Evolutionary conservation across 768 basidiomycete genomes (phyloP).

Genomic region (Boletus reticulatus): DNA sequence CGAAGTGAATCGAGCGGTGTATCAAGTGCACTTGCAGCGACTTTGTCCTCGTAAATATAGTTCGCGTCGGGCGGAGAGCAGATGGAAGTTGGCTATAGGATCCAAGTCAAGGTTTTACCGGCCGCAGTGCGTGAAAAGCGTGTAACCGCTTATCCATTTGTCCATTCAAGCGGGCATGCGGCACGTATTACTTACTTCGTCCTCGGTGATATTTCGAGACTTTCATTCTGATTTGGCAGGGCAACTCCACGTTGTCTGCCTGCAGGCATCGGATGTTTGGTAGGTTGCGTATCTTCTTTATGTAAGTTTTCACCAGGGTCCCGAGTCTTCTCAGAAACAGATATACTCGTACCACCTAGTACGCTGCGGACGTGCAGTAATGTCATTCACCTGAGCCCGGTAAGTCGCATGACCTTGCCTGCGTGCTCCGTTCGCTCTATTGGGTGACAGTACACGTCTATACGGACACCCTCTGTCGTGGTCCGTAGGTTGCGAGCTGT

Average conservation of each 20-base stretch:
- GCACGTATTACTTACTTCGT: slow-evolving; percentile 31
- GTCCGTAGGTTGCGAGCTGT: slow-evolving; percentile 13
- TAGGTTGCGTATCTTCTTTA: slow-evolving; percentile 41
- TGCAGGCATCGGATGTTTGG: slow-evolving; percentile 59
- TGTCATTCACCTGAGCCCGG: background rate
- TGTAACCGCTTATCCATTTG: slow-evolving; percentile 54
- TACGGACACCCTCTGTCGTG: background rate
- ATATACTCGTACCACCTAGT: background rate
- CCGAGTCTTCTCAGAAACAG: slow-evolving; percentile 9
- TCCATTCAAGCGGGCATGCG: slow-evolving; percentile 33
- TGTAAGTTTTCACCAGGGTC: slow-evolving; percentile 33
- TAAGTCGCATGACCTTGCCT: background rate
- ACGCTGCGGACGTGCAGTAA: background rate
- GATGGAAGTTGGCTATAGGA: slow-evolving; percentile 22
- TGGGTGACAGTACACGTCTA: background rate
- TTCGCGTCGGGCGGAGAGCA: slow-evolving; percentile 20
- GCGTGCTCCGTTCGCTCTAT: background rate
- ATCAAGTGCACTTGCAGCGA: slow-evolving; percentile 23
- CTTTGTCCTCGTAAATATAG: slow-evolving; percentile 29
- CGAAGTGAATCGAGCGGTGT: slow-evolving; percentile 54
- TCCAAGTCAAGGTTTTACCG: slow-evolving; percentile 39
- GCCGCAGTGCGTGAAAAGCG: slow-evolving; percentile 48
- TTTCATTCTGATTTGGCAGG: slow-evolving; percentile 48
- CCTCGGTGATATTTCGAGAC: slow-evolving; percentile 39
- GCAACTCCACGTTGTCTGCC: slow-evolving; percentile 70